phyloP scores from a whole-genome alignment of 2,329 filamentous ascomycete genomes.

The Beauveria sp. region DNA sequence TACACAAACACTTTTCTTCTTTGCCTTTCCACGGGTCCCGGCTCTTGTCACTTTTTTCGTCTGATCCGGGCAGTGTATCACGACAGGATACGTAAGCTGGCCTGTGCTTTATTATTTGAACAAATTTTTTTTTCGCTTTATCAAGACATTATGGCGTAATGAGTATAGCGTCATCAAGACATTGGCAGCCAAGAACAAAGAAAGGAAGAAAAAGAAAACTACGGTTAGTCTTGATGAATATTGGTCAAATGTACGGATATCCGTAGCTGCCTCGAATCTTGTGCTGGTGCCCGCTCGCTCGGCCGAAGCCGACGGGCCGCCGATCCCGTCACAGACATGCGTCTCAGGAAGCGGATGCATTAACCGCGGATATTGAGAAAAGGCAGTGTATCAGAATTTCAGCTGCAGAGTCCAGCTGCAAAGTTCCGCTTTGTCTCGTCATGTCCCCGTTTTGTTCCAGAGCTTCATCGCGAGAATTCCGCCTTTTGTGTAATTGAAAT shows the following conservation, averaged over 20 bases:
- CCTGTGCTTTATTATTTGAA: background rate
- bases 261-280: no score
- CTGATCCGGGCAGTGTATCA: no score
- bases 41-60: background rate
- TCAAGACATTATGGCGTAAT: no score
- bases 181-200: no score
- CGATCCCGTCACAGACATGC: background rate
- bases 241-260: no score
- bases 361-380: background rate
- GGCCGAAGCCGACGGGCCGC: background rate
- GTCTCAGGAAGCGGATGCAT: background rate
- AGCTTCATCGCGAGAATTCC: no score
- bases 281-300: background rate
- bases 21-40: background rate
- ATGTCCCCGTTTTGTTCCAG: no score
- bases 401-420: background rate
- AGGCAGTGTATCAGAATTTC: background rate
- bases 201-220: no score
- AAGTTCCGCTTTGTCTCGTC: no score
- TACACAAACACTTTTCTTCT: background rate
- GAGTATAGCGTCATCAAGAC: no score
- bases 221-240: no score
- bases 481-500: no score
- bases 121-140: background rate
- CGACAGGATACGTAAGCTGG: background rate